A percentile compares a stretch with the other conserved stretches of the same genome.
Conservation (phyloP, 108 stramenopile genomes). For the Parietichytrium sp. region DNA sequence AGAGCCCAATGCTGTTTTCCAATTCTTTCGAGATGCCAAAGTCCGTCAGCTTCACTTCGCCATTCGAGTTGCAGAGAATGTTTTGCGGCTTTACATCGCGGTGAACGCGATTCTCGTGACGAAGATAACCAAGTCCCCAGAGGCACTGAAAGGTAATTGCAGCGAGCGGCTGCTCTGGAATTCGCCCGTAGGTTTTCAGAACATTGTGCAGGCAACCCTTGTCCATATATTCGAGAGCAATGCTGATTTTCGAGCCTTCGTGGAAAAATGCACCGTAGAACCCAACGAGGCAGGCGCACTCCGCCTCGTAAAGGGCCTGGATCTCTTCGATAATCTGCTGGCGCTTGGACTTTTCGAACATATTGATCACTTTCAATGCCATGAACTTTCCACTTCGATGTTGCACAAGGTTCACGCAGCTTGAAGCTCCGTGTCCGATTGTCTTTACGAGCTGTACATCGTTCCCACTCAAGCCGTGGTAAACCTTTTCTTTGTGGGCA, state of each 20-base stretch:
- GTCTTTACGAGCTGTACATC: constrained; percentile 1
- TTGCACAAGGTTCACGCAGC: constrained; percentile 25
- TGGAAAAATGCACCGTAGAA: constrained; percentile 67
- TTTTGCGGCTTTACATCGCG: constrained; percentile 65
- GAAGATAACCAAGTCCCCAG: constrained; percentile 61
- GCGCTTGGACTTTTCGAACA: constrained; percentile 59
- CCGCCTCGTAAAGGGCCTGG: constrained; percentile 59
- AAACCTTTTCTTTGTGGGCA: not conserved
- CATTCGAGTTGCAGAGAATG: constrained; percentile 61
- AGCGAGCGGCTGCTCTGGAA: constrained; percentile 59
- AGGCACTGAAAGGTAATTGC: constrained; percentile 59
- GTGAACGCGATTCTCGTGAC: constrained; percentile 59
- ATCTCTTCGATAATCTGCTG: constrained; percentile 66
- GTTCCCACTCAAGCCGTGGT: not conserved
- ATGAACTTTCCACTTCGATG: constrained; percentile 48
- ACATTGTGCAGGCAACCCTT: constrained; percentile 49
- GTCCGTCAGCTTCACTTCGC: constrained; percentile 57
- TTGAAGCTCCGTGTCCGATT: constrained; percentile 1
- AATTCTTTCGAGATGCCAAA: constrained; percentile 52
- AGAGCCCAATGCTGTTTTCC: constrained; percentile 56
- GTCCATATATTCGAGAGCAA: constrained; percentile 69
- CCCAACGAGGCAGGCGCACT: constrained; percentile 54
- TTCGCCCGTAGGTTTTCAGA: constrained; percentile 43
- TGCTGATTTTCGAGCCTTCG: constrained; percentile 64
- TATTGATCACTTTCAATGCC: constrained; percentile 56